Conservation (phyloP, 1,139 yeast species). For the Hansenula lynferdii region DNA sequence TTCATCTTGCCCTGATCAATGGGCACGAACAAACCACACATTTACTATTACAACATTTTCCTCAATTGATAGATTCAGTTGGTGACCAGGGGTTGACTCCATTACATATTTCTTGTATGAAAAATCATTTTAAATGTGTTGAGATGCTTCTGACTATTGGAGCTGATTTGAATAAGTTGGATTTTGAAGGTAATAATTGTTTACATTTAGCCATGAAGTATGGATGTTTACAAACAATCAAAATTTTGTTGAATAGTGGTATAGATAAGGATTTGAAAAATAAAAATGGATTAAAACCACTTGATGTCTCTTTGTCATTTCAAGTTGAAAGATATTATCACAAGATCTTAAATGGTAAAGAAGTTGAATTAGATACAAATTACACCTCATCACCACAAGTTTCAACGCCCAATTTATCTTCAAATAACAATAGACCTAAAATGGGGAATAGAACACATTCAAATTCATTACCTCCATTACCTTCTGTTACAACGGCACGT, state of each 20-base stretch:
- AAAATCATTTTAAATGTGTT: constrained; percentile 67
- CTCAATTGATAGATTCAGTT: constrained; percentile 57
- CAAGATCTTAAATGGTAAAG: constrained; percentile 9
- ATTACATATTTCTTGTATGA: constrained; percentile 64
- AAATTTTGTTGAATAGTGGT: constrained; percentile 48
- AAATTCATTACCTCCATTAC: constrained; percentile 25
- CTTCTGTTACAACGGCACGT: constrained; percentile 25
- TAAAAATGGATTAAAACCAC: constrained; percentile 64
- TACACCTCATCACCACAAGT: constrained; percentile 3
- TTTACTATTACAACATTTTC: constrained; percentile 75
- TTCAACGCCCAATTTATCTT: background rate
- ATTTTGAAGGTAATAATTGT: constrained; percentile 67
- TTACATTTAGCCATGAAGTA: constrained; percentile 77
- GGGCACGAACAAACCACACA: constrained; percentile 80
- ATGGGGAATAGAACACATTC: constrained; percentile 13
- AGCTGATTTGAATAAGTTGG: constrained; percentile 62
- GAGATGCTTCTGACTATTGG: constrained; percentile 73
- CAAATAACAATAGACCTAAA: background rate
- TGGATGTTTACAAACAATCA: constrained; percentile 63
- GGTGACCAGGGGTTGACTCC: constrained; percentile 62
- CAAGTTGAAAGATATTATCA: constrained; percentile 35
- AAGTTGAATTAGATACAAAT: background rate
- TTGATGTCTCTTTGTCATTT: constrained; percentile 50
- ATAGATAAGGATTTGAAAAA: constrained; percentile 50
- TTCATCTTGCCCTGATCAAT: constrained; percentile 68